Evolutionary conservation across 495 filamentous ascomycete genomes (phyloP), one percentile per base, ranked within the genome.

Genomic region (Pseudoneurospora amorphoporcata): DNA sequence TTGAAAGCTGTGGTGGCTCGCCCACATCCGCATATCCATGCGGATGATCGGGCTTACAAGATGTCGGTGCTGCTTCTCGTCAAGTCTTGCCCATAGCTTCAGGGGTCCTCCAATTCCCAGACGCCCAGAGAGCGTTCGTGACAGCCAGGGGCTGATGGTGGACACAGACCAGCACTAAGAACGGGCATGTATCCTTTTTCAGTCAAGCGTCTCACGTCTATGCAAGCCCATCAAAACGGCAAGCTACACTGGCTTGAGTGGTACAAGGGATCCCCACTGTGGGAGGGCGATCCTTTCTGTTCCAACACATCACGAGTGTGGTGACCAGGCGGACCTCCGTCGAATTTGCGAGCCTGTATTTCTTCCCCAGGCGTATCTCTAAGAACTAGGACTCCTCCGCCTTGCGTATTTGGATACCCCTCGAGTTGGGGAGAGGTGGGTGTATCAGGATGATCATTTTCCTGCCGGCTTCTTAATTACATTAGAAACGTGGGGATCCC

Each of bases 51-150:
- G 73, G 75, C 76, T 65, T 65, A 76, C 74, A 75, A 77, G 71
- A 75, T 69, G 69, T 74, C 77, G 79, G 78, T 79, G 79, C 80
- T 77, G 79, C 79, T 76, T 75, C 78, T 83, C 82, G 84, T 85
- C 84, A 85, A 83, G 80, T 81, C 75, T 73, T 70, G 79, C 77
- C 79, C 77, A 78, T 61, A 71, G 68, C 70, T 70, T 72, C 76
- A 79, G 75, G 79, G 80, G 74, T 65, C 53, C 69, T 76, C 73
- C 75, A 53, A 58, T 74, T 70, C 72, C 76, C 73, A 78, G 77
- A 79, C 77, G 76, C 73, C 76, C 74, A 77, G 53, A 65, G 53
- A 75, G 76, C 76, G 75, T 76, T 70, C 73, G 71, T 76, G 76
- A 73, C 75, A 77, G 75, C 71, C 72, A 76, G 73, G 69, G 42